Conservation (phyloP, 129 eudicot species). For the Apium graveolens region DNA sequence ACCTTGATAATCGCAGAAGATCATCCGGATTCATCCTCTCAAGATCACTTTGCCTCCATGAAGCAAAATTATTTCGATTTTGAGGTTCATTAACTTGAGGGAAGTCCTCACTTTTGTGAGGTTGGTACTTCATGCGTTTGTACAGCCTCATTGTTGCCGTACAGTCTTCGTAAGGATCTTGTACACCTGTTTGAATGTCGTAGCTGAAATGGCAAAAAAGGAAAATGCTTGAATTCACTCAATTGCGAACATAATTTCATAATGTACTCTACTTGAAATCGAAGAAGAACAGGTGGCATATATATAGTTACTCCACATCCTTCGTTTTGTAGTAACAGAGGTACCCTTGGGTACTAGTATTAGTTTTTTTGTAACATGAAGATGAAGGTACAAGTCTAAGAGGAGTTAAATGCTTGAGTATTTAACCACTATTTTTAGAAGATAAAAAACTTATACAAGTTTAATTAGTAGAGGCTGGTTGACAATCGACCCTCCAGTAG, state of each 20-base stretch:
- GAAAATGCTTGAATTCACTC: not conserved
- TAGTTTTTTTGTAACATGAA: not conserved
- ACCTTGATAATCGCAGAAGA: constrained; percentile 62
- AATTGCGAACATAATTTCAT: not conserved
- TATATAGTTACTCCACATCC: not conserved
- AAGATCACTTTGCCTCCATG: constrained; percentile 80
- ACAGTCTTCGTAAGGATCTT: constrained; percentile 56
- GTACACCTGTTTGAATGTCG: constrained; percentile 42
- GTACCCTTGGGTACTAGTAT: not conserved
- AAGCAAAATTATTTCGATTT: constrained; percentile 62
- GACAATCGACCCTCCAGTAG: not conserved
- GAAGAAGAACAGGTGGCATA: not conserved
- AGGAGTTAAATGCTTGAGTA: not conserved
- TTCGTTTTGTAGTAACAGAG: not conserved
- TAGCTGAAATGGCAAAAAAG: not conserved
- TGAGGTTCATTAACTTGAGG: constrained; percentile 79
- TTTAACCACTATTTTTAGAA: not conserved
- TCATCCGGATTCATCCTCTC: constrained; percentile 84
- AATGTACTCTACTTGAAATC: not conserved
- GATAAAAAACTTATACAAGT: not conserved
- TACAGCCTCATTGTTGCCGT: constrained; percentile 73
- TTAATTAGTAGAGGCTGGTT: not conserved
- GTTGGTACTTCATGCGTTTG: constrained; percentile 67
- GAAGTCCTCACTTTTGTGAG: constrained; percentile 57
- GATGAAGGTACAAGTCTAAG: not conserved